Evolutionary conservation across 179 eudicot species (phyloP), one percentile per base, ranked within the genome.

Genomic region (Spinacia oleracea): DNA sequence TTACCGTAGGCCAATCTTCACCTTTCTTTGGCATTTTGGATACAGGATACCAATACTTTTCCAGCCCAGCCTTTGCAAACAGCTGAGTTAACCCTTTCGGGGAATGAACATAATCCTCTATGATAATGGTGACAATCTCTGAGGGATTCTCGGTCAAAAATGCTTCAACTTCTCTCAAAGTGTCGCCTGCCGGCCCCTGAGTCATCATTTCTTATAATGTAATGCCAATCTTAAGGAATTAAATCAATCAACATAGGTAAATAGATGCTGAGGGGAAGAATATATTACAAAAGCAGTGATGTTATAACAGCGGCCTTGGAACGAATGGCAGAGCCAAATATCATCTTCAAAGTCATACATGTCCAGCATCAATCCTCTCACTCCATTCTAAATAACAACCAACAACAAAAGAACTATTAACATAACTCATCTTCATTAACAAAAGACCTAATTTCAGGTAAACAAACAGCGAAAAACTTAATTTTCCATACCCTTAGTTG

Each of bases 331-430:
- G 38, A 95, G 94, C 98, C 98, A 95, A 82, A 95, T 86, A 83
- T 93, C 99, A 43, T 90, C 83, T 83, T 89, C 85, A 77, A 90
- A 96, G 79, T 96, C 99, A 72, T 96, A 96, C 99, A 96, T 93
- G 86, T 96, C 99, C 89, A 96, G 84, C 99, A 96, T 96, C 86
- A 96, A 86, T 74, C 98, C 99, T 82, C 99, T 87, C 53, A 93
- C 99, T 81, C 99, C 99, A 87, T 96, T 93, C 99, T 96, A 86
- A 72, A 72, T 67, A 84, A 84, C 59, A 40, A 51, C 51, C 79
- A 79, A 42, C 38, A 78, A 71, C 40, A 79, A 77, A 60, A 43
- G 7, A 78, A 79, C 18, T 55, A 63, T 53, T 43, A 80, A 40
- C 50, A 73, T 59, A 51, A 71, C 32, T 34, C 21, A 25, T 23